phyloP scores from a whole-genome alignment of 768 basidiomycete genomes.

The Pisolithus orientalis region DNA sequence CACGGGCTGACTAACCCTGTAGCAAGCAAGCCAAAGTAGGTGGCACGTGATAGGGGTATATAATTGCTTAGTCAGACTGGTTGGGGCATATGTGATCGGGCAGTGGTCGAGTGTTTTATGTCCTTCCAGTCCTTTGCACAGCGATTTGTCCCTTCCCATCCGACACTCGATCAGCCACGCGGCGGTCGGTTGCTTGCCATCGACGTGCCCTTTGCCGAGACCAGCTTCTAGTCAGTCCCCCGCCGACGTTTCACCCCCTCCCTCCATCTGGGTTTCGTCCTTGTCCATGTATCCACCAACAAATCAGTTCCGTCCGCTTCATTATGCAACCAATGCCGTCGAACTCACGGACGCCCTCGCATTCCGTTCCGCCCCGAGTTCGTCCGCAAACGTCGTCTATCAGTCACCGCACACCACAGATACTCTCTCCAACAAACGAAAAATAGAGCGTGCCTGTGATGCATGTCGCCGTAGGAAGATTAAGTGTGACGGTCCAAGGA shows the following conservation, averaged over 20 bases:
- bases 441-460: constrained; percentile 54
- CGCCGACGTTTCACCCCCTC: background rate
- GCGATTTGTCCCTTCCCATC: no score
- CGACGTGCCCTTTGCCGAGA: background rate
- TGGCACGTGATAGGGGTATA: no score
- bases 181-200: background rate
- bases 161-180: no score
- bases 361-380: background rate
- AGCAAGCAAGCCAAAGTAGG: no score
- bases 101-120: no score
- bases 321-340: constrained; percentile 20
- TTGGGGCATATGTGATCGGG: no score
- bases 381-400: constrained; percentile 8
- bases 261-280: constrained; percentile 14
- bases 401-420: constrained; percentile 7
- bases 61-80: no score
- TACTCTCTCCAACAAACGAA: constrained; percentile 34
- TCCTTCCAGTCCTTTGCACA: no score
- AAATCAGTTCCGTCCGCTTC: background rate
- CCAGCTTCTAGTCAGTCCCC: background rate
- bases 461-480: constrained; percentile 53
- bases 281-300: background rate
- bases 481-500: constrained; percentile 54
- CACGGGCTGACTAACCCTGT: no score
- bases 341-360: constrained; percentile 18